phyloP scores from a whole-genome alignment of 345 rosid species.

The Hibiscus syriacus region DNA sequence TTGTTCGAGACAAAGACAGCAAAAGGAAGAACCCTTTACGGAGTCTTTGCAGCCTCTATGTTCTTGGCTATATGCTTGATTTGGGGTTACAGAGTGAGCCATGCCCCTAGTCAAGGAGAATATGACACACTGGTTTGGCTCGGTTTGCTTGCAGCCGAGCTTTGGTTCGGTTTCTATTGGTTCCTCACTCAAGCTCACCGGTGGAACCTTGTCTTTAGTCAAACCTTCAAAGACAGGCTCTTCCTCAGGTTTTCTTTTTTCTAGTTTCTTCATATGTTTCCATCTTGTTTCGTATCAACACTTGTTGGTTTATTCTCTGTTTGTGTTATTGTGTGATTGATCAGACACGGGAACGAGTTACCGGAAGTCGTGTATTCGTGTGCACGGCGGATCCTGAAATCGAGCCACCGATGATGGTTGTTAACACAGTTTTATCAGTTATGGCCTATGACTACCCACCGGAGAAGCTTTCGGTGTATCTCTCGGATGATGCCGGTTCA shows the following conservation, averaged over 20 bases:
- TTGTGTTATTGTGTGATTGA: neutral
- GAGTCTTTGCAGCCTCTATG: slow-evolving; percentile 24
- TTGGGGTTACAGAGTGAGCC: slow-evolving; percentile 23
- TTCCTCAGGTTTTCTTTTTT: slow-evolving; percentile 27
- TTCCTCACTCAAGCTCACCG: slow-evolving; percentile 32
- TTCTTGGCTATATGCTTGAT: slow-evolving; percentile 26
- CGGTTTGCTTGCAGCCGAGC: slow-evolving; percentile 40
- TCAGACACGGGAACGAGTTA: slow-evolving; percentile 29
- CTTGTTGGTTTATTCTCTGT: neutral
- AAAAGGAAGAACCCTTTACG: slow-evolving; percentile 16
- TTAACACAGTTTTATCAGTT: slow-evolving; percentile 41
- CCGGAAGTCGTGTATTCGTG: slow-evolving; percentile 27
- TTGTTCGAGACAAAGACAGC: slow-evolving; percentile 33
- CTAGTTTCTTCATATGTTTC: neutral
- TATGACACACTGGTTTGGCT: slow-evolving; percentile 38
- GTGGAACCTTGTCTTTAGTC: slow-evolving; percentile 30
- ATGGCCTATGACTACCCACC: slow-evolving; percentile 42
- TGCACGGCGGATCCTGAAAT: slow-evolving; percentile 47
- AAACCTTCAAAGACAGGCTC: slow-evolving; percentile 42
- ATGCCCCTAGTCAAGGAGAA: slow-evolving; percentile 19
- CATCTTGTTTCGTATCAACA: neutral
- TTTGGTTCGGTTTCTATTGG: slow-evolving; percentile 48
- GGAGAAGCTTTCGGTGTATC: slow-evolving; percentile 36
- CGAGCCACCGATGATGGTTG: slow-evolving; percentile 48
- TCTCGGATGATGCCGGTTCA: slow-evolving; percentile 50